phyloP scores from a whole-genome alignment of 768 basidiomycete genomes.

The Psilocybe cubensis region DNA sequence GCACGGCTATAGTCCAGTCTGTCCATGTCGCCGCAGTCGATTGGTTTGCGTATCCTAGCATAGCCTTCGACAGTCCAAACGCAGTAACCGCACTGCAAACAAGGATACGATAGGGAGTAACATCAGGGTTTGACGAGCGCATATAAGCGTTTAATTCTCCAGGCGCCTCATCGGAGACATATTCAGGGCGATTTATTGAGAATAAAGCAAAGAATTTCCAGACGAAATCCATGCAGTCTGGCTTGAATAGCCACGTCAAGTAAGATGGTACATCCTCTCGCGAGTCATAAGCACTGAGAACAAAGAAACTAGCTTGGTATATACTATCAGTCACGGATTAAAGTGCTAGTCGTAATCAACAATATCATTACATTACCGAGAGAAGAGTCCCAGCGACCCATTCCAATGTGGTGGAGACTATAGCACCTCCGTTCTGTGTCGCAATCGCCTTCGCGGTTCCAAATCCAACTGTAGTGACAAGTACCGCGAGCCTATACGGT shows the following conservation, averaged over 20 bases:
- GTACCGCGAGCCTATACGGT: neutral
- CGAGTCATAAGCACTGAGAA: neutral
- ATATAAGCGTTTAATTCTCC: neutral
- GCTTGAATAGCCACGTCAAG: neutral
- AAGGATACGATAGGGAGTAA: neutral
- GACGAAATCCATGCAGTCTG: slow-evolving; percentile 3
- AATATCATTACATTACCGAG: neutral
- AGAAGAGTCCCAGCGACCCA: neutral
- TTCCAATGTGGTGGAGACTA: slow-evolving; percentile 1
- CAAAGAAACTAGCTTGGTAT: neutral
- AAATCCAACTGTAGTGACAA: neutral
- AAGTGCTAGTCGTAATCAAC: neutral
- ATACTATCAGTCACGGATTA: neutral
- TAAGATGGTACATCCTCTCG: neutral
- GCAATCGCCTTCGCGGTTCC: slow-evolving; percentile 1
- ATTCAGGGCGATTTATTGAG: neutral
- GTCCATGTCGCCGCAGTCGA: neutral
- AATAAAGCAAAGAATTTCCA: neutral
- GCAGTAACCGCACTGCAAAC: neutral
- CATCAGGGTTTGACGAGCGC: neutral
- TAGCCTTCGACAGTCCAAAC: neutral
- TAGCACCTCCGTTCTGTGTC: neutral
- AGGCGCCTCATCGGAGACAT: neutral
- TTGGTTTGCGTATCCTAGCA: neutral
- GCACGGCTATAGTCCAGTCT: neutral